A percentile compares a stretch with the other conserved stretches of the same genome.
Conservation (phyloP, 140 eudicot species). For the Anethum foeniculum region DNA sequence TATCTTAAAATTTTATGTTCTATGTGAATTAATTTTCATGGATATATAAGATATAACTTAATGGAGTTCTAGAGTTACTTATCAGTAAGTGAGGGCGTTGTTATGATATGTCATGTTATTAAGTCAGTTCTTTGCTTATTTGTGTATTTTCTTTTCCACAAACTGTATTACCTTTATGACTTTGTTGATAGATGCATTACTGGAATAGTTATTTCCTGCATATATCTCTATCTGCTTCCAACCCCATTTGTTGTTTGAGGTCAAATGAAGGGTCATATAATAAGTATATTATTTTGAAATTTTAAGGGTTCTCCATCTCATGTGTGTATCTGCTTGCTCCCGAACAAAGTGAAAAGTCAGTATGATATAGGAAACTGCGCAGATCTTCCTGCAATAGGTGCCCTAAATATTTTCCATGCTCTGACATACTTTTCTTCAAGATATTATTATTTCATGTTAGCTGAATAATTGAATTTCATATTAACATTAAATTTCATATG, state of each 20-base stretch:
- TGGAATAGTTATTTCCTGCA: not conserved
- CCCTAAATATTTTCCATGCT: not conserved
- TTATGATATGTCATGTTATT: not conserved
- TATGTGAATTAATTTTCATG: not conserved
- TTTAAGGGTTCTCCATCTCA: not conserved
- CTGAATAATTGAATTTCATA: not conserved
- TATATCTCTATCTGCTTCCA: not conserved
- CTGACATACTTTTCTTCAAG: no score
- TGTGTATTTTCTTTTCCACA: not conserved
- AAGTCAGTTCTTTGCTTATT: not conserved
- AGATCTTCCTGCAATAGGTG: not conserved
- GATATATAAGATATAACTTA: not conserved
- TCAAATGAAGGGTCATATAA: not conserved
- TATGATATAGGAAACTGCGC: not conserved
- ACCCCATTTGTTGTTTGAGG: not conserved
- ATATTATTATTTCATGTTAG: not conserved
- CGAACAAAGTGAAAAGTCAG: not conserved
- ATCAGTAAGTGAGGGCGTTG: not conserved
- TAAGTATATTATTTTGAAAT: not conserved
- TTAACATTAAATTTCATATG: no score
- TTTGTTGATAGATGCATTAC: not conserved
- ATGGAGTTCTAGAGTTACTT: not conserved
- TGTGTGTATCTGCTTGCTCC: not conserved
- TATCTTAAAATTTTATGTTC: not conserved
- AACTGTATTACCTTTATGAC: not conserved